Conservation (phyloP, 108 stramenopile species). For the Pseudonitzschia pungens region DNA sequence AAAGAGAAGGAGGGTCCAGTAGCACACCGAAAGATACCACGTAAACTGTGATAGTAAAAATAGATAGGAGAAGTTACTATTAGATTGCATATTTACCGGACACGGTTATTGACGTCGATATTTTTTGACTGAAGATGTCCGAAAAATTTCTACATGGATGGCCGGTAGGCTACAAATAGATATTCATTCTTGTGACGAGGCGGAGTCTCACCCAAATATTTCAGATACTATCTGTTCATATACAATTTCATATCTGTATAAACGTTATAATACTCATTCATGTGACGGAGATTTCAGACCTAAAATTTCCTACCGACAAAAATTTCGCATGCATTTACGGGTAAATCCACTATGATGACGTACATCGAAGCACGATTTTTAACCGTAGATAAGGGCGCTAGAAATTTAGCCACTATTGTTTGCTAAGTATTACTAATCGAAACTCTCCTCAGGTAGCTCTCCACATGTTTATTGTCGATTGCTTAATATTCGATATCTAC, state of each 20-base stretch:
- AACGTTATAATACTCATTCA: not conserved
- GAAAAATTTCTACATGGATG: not conserved
- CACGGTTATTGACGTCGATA: too few species aligned
- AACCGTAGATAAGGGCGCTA: not conserved
- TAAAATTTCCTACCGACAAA: constrained; percentile 3
- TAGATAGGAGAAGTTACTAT: too few species aligned
- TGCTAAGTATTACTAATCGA: not conserved
- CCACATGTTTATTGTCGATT: not conserved
- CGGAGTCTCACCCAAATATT: constrained; percentile 4
- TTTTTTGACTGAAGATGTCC: too few species aligned
- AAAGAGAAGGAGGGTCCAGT: too few species aligned
- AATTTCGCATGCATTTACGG: not conserved
- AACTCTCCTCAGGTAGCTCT: not conserved
- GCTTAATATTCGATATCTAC: not conserved
- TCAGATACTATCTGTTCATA: not conserved
- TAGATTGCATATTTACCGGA: too few species aligned
- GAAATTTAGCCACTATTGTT: not conserved
- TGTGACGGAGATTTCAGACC: not conserved
- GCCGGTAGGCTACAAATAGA: not conserved
- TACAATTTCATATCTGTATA: not conserved
- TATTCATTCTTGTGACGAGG: not conserved
- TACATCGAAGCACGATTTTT: not conserved
- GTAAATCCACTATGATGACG: not conserved
- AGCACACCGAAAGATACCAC: too few species aligned
- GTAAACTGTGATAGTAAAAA: too few species aligned